Base-by-base conservation (phyloP, 441 rosid species). In the Gossypium trilobum region DNA sequence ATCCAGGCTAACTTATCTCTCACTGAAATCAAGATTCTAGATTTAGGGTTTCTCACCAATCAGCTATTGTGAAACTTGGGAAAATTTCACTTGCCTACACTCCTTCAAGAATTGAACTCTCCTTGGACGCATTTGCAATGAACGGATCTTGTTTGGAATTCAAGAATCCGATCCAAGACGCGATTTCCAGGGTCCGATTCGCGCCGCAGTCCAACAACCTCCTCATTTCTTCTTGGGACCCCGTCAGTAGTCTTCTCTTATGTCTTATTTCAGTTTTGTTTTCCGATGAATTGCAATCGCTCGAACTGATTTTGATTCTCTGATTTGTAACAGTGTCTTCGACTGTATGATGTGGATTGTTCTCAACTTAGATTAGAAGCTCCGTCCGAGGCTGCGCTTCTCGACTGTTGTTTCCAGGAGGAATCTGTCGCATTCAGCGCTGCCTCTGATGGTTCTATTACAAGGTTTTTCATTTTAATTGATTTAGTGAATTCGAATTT, bases 171-270 rank as follows among this genome's bases (percentile, higher is more conserved):
- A 84, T 87, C 6, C 72, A 65, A 51, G 98, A 92, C 74, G 84
- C 96, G 7, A 68, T 95, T 78, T 91, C 99, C 8, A 81, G 85
- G 73, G 68, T 89, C 81, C 85, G 81, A 33, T 95, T 95, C 82
- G 87, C 98, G 10, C 86, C 99, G 0, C 78, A 74, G 1, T 87
- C 96, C 51, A 87, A 91, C 75, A 89, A 87, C 71, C 91, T 95
- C 74, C 92, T 95, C 27, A 57, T 95, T 75, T 79, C 98, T 57
- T 91, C 98, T 29, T 95, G 99, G 99, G 99, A 95, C 66, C 83
- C 89, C 6, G 97, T 95, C 17, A 86, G 92, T 82, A 27, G 52
- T 14, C 25, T 27, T 27, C 71, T 50, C 44, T 25, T 8, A 0
- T 27, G n/a, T 8, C 74, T 61, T 56, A 10, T 63, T 56, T 14